Base-by-base conservation (phyloP, 2,329 filamentous ascomycete genomes). In the Alternaria brassicicola region DNA sequence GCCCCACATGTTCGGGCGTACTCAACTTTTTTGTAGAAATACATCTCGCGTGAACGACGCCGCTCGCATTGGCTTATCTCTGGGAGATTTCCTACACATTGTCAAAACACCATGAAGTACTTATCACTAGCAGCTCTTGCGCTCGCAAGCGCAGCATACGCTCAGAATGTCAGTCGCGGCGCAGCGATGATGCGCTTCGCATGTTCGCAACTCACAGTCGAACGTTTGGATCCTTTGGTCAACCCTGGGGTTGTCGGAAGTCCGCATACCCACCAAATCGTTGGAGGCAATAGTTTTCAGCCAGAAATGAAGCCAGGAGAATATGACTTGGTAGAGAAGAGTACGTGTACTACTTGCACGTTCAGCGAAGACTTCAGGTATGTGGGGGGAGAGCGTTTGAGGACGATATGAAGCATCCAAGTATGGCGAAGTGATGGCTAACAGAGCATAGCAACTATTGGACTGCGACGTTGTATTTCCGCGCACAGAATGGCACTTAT, bases 231-330 rank as follows among this genome's bases (percentile, higher is more conserved):
- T 60, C 70, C 69, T 3, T 57, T 72, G 15, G 69, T 72, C 15
- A 72, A 72, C 33, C 70, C 70, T 5, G 70, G 69, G 5, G 13
- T 67, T 4, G 31, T 70, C 17, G 68, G 68, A 15, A 68, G 69
- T 21, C 70, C 70, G 3, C 70, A 73, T 59, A 67, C 67, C 2
- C 70, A 73, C 59, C 68, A 74, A 50, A 72, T 74, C 48, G 68
- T 72, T 4, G 69, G 69, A 8, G 69, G 70, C 3, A 71, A 72
- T 36, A 67, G 65, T 5, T 74, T 74, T 46, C 49, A 57, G 15
- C 45, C 69, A 15, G 64, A 71, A 17, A 73, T 73, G 70, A 65
- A 55, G 49, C 66, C 67, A 2, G 61, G 62, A 1, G 67, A 70
- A n/a, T 63, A 73, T 49, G 67, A 72, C 50, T 39, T 70, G 28